Percentiles rank a stretch among this genome's conserved stretches.
Evolutionary conservation across 164 flowering plant genomes (phyloP).

Genomic region (Liriodendron chinense): DNA sequence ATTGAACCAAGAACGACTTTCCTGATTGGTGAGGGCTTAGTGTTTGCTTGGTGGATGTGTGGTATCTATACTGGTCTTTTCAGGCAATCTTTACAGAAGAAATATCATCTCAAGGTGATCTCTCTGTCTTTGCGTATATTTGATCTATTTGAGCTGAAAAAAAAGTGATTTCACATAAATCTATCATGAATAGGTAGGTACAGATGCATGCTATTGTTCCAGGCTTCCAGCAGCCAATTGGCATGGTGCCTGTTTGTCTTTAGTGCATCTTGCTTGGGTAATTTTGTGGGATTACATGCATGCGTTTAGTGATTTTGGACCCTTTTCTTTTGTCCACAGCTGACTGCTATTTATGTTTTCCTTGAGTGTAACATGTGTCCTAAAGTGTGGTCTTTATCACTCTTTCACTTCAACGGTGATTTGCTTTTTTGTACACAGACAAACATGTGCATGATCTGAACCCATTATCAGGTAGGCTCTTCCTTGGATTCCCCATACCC

Average conservation of each 20-base stretch:
- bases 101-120: slow-evolving; percentile 92
- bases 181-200: neutral
- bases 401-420: neutral
- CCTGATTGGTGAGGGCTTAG: slow-evolving; percentile 72
- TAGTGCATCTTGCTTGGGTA: neutral
- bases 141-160: neutral
- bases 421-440: too few relatives aligned
- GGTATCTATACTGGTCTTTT: slow-evolving; percentile 90
- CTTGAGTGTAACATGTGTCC: neutral
- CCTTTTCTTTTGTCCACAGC: neutral
- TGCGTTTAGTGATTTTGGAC: neutral
- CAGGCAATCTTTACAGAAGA: slow-evolving; percentile 79
- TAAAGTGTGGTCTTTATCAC: neutral
- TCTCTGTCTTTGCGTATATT: neutral
- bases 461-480: neutral
- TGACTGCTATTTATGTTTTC: neutral
- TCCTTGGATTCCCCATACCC: neutral
- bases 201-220: neutral
- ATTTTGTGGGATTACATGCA: neutral
- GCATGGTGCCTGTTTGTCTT: neutral
- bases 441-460: neutral
- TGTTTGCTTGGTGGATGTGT: slow-evolving; percentile 97
- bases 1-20: slow-evolving; percentile 76
- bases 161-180: neutral
- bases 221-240: neutral